A percentile compares a stretch with the other conserved stretches of the same genome.
Conservation (phyloP, 225 moss, liverwort and hornwort genomes). For the Lunularia cruciata region DNA sequence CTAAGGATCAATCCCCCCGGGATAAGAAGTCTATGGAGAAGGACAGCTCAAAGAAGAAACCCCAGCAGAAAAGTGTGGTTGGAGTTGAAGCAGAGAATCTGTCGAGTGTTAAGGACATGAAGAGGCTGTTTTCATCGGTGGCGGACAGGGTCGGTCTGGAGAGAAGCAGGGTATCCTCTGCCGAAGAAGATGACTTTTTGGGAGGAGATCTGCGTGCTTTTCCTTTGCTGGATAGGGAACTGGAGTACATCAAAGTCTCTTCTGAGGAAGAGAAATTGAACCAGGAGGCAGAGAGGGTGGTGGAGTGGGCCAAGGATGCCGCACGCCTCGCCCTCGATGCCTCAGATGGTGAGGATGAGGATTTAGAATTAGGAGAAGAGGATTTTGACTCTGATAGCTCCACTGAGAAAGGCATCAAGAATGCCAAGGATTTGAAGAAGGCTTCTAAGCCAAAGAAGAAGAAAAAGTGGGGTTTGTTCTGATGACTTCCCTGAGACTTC, state of each 20-base stretch:
- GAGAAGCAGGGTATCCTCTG: conserved; percentile 38
- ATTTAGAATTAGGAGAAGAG: conserved; percentile 8
- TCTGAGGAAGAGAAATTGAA: conserved; percentile 36
- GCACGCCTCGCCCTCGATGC: conserved; percentile 28
- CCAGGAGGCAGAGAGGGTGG: conserved; percentile 41
- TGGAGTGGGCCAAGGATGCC: conserved; percentile 52
- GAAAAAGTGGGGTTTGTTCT: conserved; percentile 43
- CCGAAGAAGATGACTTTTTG: conserved; percentile 35
- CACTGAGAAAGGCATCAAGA: conserved; percentile 15
- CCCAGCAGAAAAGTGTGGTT: not conserved
- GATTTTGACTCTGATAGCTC: conserved; percentile 20
- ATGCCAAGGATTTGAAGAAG: conserved; percentile 11
- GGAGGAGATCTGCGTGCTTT: conserved; percentile 27
- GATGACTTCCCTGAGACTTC: not conserved
- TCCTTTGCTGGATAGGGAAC: conserved; percentile 33
- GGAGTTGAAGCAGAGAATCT: conserved; percentile 8
- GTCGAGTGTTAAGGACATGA: conserved; percentile 33
- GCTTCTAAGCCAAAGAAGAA: conserved; percentile 23
- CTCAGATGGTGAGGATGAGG: conserved; percentile 26
- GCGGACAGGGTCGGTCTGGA: conserved; percentile 47
- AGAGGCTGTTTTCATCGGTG: conserved; percentile 40
- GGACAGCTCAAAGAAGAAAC: conserved; percentile 21
- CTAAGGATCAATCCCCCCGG: not conserved
- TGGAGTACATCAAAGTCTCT: conserved; percentile 31
- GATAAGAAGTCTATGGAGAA: conserved; percentile 26